A percentile compares a stretch with the other conserved stretches of the same genome.
phyloP scores from a whole-genome alignment of 192 early-diverging fungal genomes.

The Backusella morwellensis region DNA sequence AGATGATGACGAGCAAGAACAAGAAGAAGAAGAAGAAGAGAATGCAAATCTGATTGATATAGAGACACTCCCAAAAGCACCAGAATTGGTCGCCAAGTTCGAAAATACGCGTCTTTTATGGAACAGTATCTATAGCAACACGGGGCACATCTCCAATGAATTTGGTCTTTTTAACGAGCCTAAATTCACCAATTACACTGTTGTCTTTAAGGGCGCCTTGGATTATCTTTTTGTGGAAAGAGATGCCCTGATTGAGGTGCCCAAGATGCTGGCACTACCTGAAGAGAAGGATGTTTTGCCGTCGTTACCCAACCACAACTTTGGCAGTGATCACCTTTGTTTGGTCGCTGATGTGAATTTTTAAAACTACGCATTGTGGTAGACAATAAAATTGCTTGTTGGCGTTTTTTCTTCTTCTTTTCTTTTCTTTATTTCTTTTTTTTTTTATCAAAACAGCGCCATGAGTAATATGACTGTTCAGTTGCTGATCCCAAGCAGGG shows the following conservation, averaged over 20 bases:
- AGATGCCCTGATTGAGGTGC: not conserved
- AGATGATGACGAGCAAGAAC: not conserved
- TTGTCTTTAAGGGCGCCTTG: slow-evolving; percentile 28
- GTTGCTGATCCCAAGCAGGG: not conserved
- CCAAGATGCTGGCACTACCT: slow-evolving; percentile 10
- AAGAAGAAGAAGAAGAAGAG: not conserved
- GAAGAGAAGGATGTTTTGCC: slow-evolving; percentile 19
- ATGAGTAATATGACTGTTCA: not conserved
- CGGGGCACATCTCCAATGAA: slow-evolving; percentile 6
- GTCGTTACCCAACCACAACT: slow-evolving; percentile 29
- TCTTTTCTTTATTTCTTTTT: not conserved
- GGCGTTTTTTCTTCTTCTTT: not conserved
- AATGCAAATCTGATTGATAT: not conserved
- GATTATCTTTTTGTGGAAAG: slow-evolving; percentile 34
- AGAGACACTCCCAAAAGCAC: not conserved
- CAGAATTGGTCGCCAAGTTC: not conserved
- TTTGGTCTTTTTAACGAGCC: slow-evolving; percentile 23
- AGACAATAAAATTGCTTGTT: not conserved
- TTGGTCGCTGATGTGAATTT: slow-evolving; percentile 15
- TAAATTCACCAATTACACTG: slow-evolving; percentile 29
- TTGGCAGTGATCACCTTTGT: slow-evolving; percentile 37
- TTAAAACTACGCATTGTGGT: not conserved
- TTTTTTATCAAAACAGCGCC: not conserved
- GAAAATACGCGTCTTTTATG: not conserved
- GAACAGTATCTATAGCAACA: slow-evolving; percentile 26